Base-by-base conservation (phyloP, 495 filamentous ascomycete genomes). In the Podospora australis region DNA sequence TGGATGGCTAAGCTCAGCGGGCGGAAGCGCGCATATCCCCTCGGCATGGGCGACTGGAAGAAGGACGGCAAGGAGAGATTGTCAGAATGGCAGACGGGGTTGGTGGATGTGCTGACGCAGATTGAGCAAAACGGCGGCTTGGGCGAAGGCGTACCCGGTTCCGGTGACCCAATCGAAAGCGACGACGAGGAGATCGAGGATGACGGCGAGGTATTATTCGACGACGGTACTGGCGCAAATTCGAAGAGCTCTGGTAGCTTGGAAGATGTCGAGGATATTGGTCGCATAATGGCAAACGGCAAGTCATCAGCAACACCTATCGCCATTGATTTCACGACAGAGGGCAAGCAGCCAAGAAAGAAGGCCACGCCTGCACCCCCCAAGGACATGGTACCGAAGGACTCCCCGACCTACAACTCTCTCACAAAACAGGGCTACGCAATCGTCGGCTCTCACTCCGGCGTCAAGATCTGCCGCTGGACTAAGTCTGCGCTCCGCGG, bases 391-490 rank as follows among this genome's bases (percentile, higher is more conserved):
- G 91, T 97, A 4, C 87, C 91, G 5, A 84, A 82, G 53, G 81
- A 77, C 34, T 95, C 90, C 5, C 90, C 92, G 2, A 97, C 91
- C 0, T 85, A 95, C 56, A 71, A 80, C 8, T 72, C 91, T 40
- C 76, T 96, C 35, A 97, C 91, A 2, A 97, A 96, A 62, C 91
- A 97, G 74, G 91, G 91, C 14, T 97, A 97, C 64, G 80, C 85
- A 0, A 96, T 97, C 47, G 83, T 97, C 40, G 91, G 91, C 40
- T 90, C 89, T 0, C 91, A 97, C 68, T 94, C 87, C 7, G 91
- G 91, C 20, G 91, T 97, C 47, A 97, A 97, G 68, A 95, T 96
- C 55, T 96, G 91, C 63, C 87, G 91, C 20, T 97, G 91, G 91
- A 97, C 91, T 8, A 97, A 97, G 69, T 95, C 90, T 5, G 91